phyloP scores from a whole-genome alignment of 2,329 filamentous ascomycete species.

The Pleurostoma richardsiae region DNA sequence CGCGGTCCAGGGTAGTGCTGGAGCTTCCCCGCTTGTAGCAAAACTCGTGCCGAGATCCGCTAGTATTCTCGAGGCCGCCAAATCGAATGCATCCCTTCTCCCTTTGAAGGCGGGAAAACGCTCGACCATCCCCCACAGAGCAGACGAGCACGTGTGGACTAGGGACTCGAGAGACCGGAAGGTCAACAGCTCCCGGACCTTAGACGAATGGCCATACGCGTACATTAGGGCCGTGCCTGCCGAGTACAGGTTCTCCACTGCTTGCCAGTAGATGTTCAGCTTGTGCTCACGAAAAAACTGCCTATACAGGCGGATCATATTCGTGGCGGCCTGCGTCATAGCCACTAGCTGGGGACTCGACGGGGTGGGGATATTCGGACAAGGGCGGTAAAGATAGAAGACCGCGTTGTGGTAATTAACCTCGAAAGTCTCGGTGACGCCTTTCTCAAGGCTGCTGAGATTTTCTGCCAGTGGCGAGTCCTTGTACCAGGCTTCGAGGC shows the following conservation, averaged over 20 bases:
- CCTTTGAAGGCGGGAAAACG: constrained; percentile 13
- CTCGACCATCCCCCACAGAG: constrained; percentile 15
- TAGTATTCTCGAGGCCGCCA: neutral
- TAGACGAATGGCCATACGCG: constrained; percentile 2
- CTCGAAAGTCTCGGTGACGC: constrained; percentile 1
- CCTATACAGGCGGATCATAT: constrained; percentile 5
- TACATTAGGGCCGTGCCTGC: constrained; percentile 6
- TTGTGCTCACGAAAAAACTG: constrained; percentile 5
- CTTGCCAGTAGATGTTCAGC: constrained; percentile 7
- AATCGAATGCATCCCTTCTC: constrained; percentile 11
- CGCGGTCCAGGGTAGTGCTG: too few species aligned
- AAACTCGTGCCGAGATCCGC: neutral
- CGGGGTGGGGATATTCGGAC: constrained; percentile 2
- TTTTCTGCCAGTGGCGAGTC: neutral
- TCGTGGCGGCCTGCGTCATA: neutral
- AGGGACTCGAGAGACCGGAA: constrained; percentile 2
- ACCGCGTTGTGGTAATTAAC: constrained; percentile 2
- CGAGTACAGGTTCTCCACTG: constrained; percentile 5
- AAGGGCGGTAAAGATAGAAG: constrained; percentile 5
- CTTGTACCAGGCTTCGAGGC: constrained; percentile 3
- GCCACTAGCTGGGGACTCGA: neutral
- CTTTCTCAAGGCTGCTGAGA: neutral
- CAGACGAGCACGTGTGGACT: constrained; percentile 10
- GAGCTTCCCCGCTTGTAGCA: too few species aligned
- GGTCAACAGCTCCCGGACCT: constrained; percentile 1